phyloP scores from a whole-genome alignment of 192 early-diverging fungal genomes.

The Backusella australiensis region DNA sequence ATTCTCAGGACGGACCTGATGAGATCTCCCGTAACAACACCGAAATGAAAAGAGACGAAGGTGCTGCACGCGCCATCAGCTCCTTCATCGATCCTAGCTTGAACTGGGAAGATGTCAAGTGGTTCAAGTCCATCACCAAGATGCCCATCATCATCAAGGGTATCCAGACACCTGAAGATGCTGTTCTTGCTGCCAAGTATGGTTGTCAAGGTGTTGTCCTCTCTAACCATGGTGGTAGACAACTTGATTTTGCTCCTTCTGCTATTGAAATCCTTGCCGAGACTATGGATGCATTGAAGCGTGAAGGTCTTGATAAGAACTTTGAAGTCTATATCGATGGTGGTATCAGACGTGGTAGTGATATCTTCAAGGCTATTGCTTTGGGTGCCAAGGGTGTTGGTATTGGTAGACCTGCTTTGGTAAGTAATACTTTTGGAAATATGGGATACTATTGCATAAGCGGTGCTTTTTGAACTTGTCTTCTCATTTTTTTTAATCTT shows the following conservation, averaged over 20 bases:
- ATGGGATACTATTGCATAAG: background rate
- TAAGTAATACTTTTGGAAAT: slow-evolving; percentile 23
- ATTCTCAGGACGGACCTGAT: slow-evolving; percentile 38
- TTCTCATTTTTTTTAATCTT: background rate
- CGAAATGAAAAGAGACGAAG: slow-evolving; percentile 43
- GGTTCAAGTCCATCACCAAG: slow-evolving; percentile 81
- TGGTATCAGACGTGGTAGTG: slow-evolving; percentile 86
- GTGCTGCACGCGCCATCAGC: slow-evolving; percentile 68
- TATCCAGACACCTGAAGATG: slow-evolving; percentile 87
- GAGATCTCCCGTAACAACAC: slow-evolving; percentile 25
- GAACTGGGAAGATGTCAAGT: slow-evolving; percentile 85
- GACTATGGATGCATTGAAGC: slow-evolving; percentile 73
- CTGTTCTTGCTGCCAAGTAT: slow-evolving; percentile 72
- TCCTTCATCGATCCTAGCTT: slow-evolving; percentile 82
- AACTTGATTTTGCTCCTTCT: slow-evolving; percentile 73
- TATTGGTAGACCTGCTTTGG: slow-evolving; percentile 70
- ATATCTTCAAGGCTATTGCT: slow-evolving; percentile 95
- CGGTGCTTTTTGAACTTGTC: background rate
- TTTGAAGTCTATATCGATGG: slow-evolving; percentile 95
- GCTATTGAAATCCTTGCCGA: slow-evolving; percentile 87
- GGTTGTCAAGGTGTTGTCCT: slow-evolving; percentile 87
- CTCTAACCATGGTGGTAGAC: slow-evolving; percentile 96
- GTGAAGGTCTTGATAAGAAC: slow-evolving; percentile 42
- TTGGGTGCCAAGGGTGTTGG: slow-evolving; percentile 92
- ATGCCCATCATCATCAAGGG: slow-evolving; percentile 95